Conservation (phyloP, 345 rosid genomes). For the Lepidium sativum region DNA sequence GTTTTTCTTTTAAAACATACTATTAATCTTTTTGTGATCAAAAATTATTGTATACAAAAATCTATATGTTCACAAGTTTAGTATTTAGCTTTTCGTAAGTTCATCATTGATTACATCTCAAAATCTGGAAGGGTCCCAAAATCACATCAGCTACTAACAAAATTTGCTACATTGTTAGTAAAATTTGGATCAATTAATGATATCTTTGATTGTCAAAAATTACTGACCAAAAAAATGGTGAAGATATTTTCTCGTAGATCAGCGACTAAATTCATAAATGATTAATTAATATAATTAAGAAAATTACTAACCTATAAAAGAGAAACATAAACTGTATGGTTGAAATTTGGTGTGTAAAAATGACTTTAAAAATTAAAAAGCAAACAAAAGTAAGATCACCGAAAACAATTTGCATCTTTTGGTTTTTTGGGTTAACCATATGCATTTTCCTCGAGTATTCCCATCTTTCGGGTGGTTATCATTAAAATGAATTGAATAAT, state of each 20-base stretch:
- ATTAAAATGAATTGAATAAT: background rate
- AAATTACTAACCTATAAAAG: background rate
- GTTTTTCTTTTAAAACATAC: background rate
- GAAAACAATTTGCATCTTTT: background rate
- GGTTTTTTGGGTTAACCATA: background rate
- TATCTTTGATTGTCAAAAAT: too few species aligned
- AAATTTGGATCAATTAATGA: too few species aligned
- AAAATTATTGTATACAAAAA: background rate
- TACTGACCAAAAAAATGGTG: too few species aligned
- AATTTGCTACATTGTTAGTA: too few species aligned
- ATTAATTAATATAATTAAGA: too few species aligned
- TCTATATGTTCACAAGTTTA: too few species aligned
- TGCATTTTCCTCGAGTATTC: slow-evolving; percentile 2
- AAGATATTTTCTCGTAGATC: too few species aligned
- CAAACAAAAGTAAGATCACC: background rate
- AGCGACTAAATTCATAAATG: too few species aligned
- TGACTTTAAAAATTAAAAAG: background rate
- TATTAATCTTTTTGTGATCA: background rate
- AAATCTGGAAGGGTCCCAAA: background rate
- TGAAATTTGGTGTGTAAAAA: background rate
- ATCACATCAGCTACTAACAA: background rate
- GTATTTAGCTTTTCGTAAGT: too few species aligned
- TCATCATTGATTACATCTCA: background rate
- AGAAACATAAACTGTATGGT: background rate
- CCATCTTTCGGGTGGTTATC: background rate